Conservation (phyloP, 1,284 basidiomycete species). For the Naganishia cerealis region DNA sequence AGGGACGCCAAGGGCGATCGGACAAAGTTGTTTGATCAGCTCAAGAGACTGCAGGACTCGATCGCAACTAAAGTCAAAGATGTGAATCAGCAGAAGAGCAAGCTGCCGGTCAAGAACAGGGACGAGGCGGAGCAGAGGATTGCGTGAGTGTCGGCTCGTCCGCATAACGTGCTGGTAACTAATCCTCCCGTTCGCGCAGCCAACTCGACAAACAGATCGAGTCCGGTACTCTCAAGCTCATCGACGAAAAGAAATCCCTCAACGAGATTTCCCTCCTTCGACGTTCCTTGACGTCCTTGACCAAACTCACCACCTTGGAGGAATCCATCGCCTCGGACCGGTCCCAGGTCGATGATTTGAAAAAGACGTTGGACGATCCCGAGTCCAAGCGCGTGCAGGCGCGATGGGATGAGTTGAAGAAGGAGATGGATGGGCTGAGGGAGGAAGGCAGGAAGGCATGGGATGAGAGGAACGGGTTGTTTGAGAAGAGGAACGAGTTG, state of each 20-base stretch:
- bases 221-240: slow-evolving; percentile 85
- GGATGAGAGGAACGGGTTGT: slow-evolving; percentile 77
- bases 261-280: slow-evolving; percentile 76
- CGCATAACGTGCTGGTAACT: slow-evolving; percentile 10
- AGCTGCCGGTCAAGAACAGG: slow-evolving; percentile 78
- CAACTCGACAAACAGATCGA: slow-evolving; percentile 85
- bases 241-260: slow-evolving; percentile 92
- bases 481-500: slow-evolving; percentile 79
- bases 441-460: slow-evolving; percentile 83
- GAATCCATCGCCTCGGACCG: slow-evolving; percentile 80
- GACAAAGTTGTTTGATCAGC: slow-evolving; percentile 75
- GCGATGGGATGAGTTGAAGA: slow-evolving; percentile 77
- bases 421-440: slow-evolving; percentile 82
- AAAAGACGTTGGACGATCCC: slow-evolving; percentile 84
- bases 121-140: slow-evolving; percentile 87
- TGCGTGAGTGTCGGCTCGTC: slow-evolving; percentile 60
- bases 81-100: slow-evolving; percentile 76
- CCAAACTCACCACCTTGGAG: slow-evolving; percentile 65
- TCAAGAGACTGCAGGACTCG: slow-evolving; percentile 76
- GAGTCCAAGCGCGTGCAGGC: slow-evolving; percentile 79
- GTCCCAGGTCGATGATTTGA: slow-evolving; percentile 73
- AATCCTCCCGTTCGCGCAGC: slow-evolving; percentile 55
- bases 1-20: slow-evolving; percentile 72
- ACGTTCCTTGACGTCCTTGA: slow-evolving; percentile 70
- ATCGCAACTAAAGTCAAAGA: slow-evolving; percentile 90